These are phyloP conservation scores for Arachnopeziza araneosa DNA, from an alignment of 2,329 filamentous ascomycete genomes.

Conservation along the genomic window DNA sequence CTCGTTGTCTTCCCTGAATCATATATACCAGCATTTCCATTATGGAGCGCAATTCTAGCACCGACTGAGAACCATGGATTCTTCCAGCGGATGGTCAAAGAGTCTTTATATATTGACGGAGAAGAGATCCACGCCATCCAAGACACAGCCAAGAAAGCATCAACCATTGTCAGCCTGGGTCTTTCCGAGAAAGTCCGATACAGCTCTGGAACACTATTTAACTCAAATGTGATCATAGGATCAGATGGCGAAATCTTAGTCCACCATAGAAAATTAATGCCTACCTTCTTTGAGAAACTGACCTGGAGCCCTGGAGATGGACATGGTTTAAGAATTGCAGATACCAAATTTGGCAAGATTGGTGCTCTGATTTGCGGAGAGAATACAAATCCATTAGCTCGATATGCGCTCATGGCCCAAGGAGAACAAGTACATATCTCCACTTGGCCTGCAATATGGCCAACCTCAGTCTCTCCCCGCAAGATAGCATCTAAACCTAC, in stretches of 20 bases:
- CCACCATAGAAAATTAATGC: slow-evolving; percentile 49
- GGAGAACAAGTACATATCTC: slow-evolving; percentile 51
- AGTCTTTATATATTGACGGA: no score
- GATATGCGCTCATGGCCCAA: slow-evolving; percentile 47
- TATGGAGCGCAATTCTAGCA: slow-evolving; percentile 43
- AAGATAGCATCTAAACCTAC: no score
- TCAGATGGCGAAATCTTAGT: slow-evolving; percentile 39
- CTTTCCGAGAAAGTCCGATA: slow-evolving; percentile 42
- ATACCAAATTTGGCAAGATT: slow-evolving; percentile 41
- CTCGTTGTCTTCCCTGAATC: slow-evolving; percentile 50
- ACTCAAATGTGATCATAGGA: slow-evolving; percentile 45
- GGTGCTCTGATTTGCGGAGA: slow-evolving; percentile 50
- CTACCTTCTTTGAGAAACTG: slow-evolving; percentile 52
- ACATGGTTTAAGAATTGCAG: slow-evolving; percentile 40
- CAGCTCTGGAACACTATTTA: slow-evolving; percentile 44
- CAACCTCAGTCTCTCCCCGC: slow-evolving; percentile 31
- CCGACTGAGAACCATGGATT: slow-evolving; percentile 46
- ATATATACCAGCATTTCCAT: slow-evolving; percentile 47
- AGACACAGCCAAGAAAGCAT: slow-evolving; percentile 32
- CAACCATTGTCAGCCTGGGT: slow-evolving; percentile 42
- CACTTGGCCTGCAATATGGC: slow-evolving; percentile 51
- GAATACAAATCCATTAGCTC: slow-evolving; percentile 51
- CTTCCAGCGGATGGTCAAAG: slow-evolving; percentile 29
- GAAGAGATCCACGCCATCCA: slow-evolving; percentile 28
- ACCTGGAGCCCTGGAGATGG: slow-evolving; percentile 50